These are phyloP conservation scores for Scheffersomyces illinoinensis DNA, from an alignment of 1,139 yeast species.

Conservation along the genomic window DNA sequence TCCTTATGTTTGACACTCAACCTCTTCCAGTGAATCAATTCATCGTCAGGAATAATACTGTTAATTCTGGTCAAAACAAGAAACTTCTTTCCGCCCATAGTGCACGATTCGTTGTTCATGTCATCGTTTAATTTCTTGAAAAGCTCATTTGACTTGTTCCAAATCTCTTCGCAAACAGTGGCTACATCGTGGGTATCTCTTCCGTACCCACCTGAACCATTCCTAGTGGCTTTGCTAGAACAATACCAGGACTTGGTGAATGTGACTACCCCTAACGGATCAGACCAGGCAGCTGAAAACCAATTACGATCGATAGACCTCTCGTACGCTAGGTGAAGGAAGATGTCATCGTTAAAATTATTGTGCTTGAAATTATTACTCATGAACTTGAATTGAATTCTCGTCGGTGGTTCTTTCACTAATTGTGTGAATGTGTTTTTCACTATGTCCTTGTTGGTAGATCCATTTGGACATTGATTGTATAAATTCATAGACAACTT, in stretches of 20 bases:
- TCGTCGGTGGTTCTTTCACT: slow-evolving; percentile 47
- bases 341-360: slow-evolving; percentile 60
- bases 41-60: slow-evolving; percentile 78
- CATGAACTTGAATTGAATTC: slow-evolving; percentile 53
- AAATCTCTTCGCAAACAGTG: slow-evolving; percentile 40
- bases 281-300: slow-evolving; percentile 90
- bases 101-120: slow-evolving; percentile 29
- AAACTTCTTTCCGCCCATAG: slow-evolving; percentile 56
- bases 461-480: slow-evolving; percentile 50
- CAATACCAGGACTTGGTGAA: slow-evolving; percentile 69
- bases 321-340: slow-evolving; percentile 83
- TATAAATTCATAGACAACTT: slow-evolving; percentile 63
- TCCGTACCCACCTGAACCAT: slow-evolving; percentile 4
- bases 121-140: slow-evolving; percentile 40
- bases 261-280: slow-evolving; percentile 70
- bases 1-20: slow-evolving; percentile 61
- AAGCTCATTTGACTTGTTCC: slow-evolving; percentile 37
- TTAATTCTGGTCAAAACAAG: slow-evolving; percentile 68
- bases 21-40: slow-evolving; percentile 74
- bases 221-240: slow-evolving; percentile 21
- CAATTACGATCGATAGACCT: slow-evolving; percentile 79
- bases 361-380: slow-evolving; percentile 23
- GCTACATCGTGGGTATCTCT: slow-evolving; percentile 30
- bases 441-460: slow-evolving; percentile 8
- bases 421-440: slow-evolving; percentile 39